Evolutionary conservation across 208 protist genomes (phyloP), one percentile per base, ranked within the genome.

Genomic region (Acanthamoeba lenticulata): DNA sequence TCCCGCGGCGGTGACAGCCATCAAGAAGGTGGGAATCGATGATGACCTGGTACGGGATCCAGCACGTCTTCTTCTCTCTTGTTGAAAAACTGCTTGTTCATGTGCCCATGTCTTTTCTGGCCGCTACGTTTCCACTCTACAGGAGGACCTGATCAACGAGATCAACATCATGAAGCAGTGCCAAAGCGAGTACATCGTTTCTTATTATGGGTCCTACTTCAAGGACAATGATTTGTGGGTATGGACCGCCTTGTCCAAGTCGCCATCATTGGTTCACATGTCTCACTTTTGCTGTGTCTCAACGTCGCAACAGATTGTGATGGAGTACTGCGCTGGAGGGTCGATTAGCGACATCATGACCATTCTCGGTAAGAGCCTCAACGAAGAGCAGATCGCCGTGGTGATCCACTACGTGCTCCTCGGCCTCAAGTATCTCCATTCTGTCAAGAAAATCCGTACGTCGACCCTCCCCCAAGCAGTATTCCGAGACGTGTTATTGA

Each of bases 141-240:
- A 96, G 77, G 90, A 96, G 83, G 96, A 96, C 44, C 93, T 97
- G 60, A 83, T 97, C 45, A 96, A 96, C 62, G 97, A 97, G 49
- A 97, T 97, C 45, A 86, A 94, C 77, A 97, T 97, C 44, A 95
- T 97, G 94, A 95, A 97, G 85, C 69, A 96, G 38, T 97, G 94
- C 85, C 42, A 88, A 32, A 92, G 57, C 49, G 57, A 49, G 38
- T 94, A 96, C 83, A 94, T 97, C 36, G 96, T 97, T 40, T 90
- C 94, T 60, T 97, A 97, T 89, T 96, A 85, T 94, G 96, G 96
- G 34, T 93, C 69, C 45, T 97, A 95, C 85, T 94, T 96, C 62
- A 94, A 96, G 69, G 95, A 90, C 83, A 88, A 93, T 15, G 91
- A 93, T 38, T 90, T 96, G 34, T 97, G 95, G 96, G 96, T 97